A percentile compares a stretch with the other conserved stretches of the same genome.
phyloP scores from a whole-genome alignment of 306 rosid genomes.

The Acacia acuminata region DNA sequence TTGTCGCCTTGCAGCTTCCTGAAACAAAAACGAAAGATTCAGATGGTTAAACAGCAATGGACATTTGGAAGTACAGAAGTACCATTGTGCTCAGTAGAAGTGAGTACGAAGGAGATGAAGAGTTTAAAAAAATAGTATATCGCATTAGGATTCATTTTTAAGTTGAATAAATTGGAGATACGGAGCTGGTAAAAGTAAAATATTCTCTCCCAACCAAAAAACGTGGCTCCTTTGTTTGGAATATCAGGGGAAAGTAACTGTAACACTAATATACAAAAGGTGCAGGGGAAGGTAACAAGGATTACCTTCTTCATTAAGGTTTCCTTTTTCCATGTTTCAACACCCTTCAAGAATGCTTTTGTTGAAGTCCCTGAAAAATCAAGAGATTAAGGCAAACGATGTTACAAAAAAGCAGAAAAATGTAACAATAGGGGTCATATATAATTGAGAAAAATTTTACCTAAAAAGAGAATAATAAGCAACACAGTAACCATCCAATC shows the following conservation, averaged over 20 bases:
- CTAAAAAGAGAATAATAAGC: constrained; percentile 76
- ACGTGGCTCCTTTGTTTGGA: no score
- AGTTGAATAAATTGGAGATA: no score
- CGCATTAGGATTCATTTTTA: no score
- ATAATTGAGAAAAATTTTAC: constrained; percentile 39
- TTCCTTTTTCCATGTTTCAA: constrained; percentile 92
- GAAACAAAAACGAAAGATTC: constrained; percentile 37
- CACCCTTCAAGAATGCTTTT: constrained; percentile 83
- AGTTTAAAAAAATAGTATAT: no score
- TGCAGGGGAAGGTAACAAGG: neutral
- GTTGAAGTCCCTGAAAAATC: constrained; percentile 69
- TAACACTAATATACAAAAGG: no score
- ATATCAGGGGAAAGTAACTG: no score
- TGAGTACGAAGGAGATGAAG: no score
- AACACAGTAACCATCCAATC: constrained; percentile 95
- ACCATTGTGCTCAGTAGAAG: no score
- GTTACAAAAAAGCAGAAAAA: neutral
- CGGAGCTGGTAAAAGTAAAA: no score
- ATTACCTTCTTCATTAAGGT: constrained; percentile 75
- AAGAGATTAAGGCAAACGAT: constrained; percentile 6
- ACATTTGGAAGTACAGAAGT: neutral
- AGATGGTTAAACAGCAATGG: constrained; percentile 32
- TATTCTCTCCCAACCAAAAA: no score
- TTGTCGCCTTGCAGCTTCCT: constrained; percentile 68
- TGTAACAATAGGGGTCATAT: neutral